Conservation (phyloP, 1,284 basidiomycete genomes). For the Marasmius sp. region DNA sequence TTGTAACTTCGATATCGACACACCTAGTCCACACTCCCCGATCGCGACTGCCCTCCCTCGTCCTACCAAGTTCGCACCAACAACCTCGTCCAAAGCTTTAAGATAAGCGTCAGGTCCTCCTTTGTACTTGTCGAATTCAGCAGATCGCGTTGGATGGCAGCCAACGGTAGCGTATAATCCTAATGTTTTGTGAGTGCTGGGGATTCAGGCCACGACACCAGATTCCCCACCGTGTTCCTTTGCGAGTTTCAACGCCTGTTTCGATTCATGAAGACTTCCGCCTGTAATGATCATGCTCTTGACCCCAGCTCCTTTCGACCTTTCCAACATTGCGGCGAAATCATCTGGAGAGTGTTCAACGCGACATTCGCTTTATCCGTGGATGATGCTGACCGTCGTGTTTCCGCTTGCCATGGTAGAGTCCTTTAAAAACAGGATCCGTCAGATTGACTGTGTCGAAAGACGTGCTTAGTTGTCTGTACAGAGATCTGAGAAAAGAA, state of each 20-base stretch:
- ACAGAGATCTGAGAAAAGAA: background rate
- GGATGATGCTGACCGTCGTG: conserved; percentile 43
- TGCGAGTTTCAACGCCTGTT: conserved; percentile 63
- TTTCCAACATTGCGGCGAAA: conserved; percentile 57
- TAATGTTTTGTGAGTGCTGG: conserved; percentile 21
- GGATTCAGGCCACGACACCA: no score
- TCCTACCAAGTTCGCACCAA: conserved; percentile 54
- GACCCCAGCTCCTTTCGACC: conserved; percentile 68
- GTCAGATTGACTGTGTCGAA: conserved; percentile 53
- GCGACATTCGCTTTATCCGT: background rate
- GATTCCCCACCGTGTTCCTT: conserved; percentile 48
- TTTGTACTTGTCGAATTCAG: conserved; percentile 66
- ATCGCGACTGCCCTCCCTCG: conserved; percentile 70
- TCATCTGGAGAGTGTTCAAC: conserved; percentile 53
- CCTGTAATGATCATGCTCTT: conserved; percentile 83
- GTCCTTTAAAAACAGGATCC: conserved; percentile 61
- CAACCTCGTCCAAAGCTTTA: conserved; percentile 54
- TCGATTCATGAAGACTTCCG: conserved; percentile 70
- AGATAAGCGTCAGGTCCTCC: conserved; percentile 70
- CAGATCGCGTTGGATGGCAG: conserved; percentile 85
- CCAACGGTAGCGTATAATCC: conserved; percentile 80
- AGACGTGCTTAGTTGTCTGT: background rate
- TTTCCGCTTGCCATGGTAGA: conserved; percentile 50
- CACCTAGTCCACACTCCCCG: conserved; percentile 87
- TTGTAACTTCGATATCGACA: conserved; percentile 10